These are phyloP conservation scores for Articulospora tetracladia DNA, from an alignment of 495 filamentous ascomycete species.

Conservation along the genomic window DNA sequence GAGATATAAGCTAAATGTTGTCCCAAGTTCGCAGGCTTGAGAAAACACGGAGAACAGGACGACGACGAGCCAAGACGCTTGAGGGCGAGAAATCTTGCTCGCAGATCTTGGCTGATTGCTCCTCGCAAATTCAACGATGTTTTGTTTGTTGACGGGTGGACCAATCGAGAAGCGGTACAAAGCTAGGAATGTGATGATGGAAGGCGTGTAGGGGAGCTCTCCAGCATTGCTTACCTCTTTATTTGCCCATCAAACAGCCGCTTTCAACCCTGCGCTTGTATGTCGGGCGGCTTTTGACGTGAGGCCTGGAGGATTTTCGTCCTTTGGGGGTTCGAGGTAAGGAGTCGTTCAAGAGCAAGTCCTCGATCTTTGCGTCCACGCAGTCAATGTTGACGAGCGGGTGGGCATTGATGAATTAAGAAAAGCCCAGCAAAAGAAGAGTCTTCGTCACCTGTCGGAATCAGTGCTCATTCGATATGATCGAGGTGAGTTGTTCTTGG, in stretches of 20 bases:
- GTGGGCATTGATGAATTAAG: too few species aligned
- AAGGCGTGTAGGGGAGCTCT: not conserved
- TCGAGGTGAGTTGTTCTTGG: not conserved
- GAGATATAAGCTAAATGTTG: conserved; percentile 19
- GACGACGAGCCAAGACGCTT: conserved; percentile 9
- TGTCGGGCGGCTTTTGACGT: not conserved
- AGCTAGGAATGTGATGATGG: not conserved
- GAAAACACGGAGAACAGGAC: not conserved
- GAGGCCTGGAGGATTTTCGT: not conserved
- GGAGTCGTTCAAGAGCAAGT: not conserved
- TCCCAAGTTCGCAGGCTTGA: not conserved
- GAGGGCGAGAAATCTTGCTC: not conserved
- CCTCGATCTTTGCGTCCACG: too few species aligned
- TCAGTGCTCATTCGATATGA: not conserved
- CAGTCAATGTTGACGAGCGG: too few species aligned
- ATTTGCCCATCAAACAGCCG: conserved; percentile 10
- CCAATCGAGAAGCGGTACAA: not conserved
- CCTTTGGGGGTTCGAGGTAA: too few species aligned
- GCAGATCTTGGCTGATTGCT: conserved; percentile 8
- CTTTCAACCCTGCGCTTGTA: conserved; percentile 7
- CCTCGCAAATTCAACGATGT: not conserved
- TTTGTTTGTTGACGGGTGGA: not conserved
- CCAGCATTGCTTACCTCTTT: conserved; percentile 9
- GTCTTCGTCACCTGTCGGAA: not conserved
- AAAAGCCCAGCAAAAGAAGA: not conserved